Evolutionary conservation across 371 early-diverging fungal genomes (phyloP).

Genomic region (Parasitella parasitica): DNA sequence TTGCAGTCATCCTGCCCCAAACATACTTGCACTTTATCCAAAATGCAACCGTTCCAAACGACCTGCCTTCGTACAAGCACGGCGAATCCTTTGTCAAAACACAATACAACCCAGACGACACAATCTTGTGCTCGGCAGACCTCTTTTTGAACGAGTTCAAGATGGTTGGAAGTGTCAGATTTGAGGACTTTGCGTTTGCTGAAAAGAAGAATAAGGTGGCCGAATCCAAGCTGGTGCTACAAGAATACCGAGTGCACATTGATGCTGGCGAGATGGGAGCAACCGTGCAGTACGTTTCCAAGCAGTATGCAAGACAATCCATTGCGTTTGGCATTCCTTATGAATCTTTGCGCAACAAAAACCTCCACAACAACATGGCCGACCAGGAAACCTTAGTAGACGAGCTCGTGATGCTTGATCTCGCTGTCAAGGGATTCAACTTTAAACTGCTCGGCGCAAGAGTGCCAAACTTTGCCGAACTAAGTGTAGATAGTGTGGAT

Average conservation of each 20-base stretch:
- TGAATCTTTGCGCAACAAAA: slow-evolving; percentile 37
- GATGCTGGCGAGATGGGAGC: slow-evolving; percentile 50
- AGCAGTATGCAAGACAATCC: slow-evolving; percentile 26
- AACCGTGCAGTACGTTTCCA: slow-evolving; percentile 59
- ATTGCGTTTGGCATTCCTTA: slow-evolving; percentile 68
- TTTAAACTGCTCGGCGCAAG: slow-evolving; percentile 56
- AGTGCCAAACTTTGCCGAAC: slow-evolving; percentile 52
- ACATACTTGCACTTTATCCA: slow-evolving; percentile 75
- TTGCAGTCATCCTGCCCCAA: slow-evolving; percentile 61
- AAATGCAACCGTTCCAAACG: slow-evolving; percentile 76
- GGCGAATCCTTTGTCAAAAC: slow-evolving; percentile 55
- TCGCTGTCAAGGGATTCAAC: slow-evolving; percentile 51
- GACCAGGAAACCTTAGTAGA: slow-evolving; percentile 37
- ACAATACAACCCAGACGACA: slow-evolving; percentile 63
- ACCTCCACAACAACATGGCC: slow-evolving; percentile 6
- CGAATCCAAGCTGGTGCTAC: slow-evolving; percentile 51
- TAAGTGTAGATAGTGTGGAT: slow-evolving; percentile 47
- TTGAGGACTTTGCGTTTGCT: slow-evolving; percentile 60
- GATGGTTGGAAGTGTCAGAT: slow-evolving; percentile 59
- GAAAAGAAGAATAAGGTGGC: slow-evolving; percentile 52
- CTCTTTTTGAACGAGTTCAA: slow-evolving; percentile 56
- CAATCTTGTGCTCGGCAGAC: slow-evolving; percentile 70
- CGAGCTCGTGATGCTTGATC: slow-evolving; percentile 66
- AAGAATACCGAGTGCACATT: slow-evolving; percentile 61
- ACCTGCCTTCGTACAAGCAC: slow-evolving; percentile 54